Percentiles rank a stretch among this genome's conserved stretches.
These are phyloP conservation scores for Chenopodium formosanum DNA, from an alignment of 148 eudicot species.

Conservation along the genomic window DNA sequence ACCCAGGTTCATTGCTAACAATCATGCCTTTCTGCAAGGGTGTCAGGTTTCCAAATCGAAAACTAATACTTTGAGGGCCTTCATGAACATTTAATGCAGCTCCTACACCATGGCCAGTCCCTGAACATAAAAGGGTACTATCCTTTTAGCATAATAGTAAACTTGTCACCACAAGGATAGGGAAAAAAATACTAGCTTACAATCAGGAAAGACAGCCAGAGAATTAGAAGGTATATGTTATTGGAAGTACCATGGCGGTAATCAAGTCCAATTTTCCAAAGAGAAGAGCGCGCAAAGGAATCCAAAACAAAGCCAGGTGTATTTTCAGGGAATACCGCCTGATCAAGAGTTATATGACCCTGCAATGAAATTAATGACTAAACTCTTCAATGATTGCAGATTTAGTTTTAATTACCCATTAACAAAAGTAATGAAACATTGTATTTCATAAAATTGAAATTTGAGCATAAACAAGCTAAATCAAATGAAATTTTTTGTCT, in stretches of 20 bases:
- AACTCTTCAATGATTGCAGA: neutral
- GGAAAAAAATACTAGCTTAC: neutral
- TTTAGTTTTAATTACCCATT: neutral
- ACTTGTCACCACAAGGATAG: neutral
- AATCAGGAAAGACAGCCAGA: conserved; percentile 7
- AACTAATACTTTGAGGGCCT: conserved; percentile 98
- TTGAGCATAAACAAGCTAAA: neutral
- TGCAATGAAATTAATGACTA: conserved; percentile 31
- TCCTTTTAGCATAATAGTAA: neutral
- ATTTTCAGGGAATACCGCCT: conserved; percentile 89
- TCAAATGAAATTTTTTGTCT: neutral
- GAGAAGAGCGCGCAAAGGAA: conserved; percentile 90
- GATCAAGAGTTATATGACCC: conserved; percentile 99
- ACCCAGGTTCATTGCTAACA: conserved; percentile 99
- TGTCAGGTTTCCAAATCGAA: conserved; percentile 79
- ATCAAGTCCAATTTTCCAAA: conserved; percentile 98
- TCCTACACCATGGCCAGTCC: conserved; percentile 99
- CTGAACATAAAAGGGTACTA: conserved; percentile 36
- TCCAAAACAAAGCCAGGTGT: conserved; percentile 96
- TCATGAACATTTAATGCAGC: conserved; percentile 98
- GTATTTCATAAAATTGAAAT: neutral
- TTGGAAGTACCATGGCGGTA: conserved; percentile 81
- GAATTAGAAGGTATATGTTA: neutral
- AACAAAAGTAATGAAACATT: neutral
- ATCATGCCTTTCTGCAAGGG: conserved; percentile 93